Percentiles rank a stretch among this genome's conserved stretches.
Conservation (phyloP, 768 basidiomycete species). For the Leccinum aurantiacum region DNA sequence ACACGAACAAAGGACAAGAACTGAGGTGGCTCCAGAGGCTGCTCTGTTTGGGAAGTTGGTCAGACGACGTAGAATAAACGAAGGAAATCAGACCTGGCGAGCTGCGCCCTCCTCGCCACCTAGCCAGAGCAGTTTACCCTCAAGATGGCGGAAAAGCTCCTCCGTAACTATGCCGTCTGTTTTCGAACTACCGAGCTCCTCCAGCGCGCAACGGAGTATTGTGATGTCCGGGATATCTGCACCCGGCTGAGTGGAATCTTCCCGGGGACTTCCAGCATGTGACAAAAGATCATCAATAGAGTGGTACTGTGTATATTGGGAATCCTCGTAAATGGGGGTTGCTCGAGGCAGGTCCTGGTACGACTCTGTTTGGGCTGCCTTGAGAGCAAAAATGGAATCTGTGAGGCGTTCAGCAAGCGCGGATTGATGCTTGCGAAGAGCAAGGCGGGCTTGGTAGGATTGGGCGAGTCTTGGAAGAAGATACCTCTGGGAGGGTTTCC, state of each 20-base stretch:
- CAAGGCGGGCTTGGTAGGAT: conserved; percentile 59
- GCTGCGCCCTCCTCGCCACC: conserved; percentile 47
- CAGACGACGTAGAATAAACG: background rate
- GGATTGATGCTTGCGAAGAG: conserved; percentile 61
- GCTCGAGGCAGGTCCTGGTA: conserved; percentile 59
- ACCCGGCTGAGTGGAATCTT: conserved; percentile 14
- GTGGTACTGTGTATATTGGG: conserved; percentile 43
- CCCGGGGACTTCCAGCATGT: conserved; percentile 8
- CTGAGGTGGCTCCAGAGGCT: conserved; percentile 61
- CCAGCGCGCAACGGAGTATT: conserved; percentile 62
- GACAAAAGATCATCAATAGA: conserved; percentile 43
- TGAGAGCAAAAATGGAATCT: conserved; percentile 54
- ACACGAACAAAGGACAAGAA: conserved; percentile 50
- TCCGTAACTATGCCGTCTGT: conserved; percentile 49
- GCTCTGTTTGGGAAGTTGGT: conserved; percentile 32
- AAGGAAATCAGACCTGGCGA: conserved; percentile 49
- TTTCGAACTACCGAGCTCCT: conserved; percentile 44
- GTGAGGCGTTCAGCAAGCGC: conserved; percentile 54
- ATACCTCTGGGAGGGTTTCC: conserved; percentile 49
- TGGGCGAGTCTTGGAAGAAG: conserved; percentile 64
- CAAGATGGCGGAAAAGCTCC: conserved; percentile 58
- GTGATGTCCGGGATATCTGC: conserved; percentile 48
- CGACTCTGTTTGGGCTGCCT: conserved; percentile 53
- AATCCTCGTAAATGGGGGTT: conserved; percentile 48
- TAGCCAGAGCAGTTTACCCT: conserved; percentile 60